Conservation (phyloP, 1,284 basidiomycete genomes). For the Ustilago cynodontis region DNA sequence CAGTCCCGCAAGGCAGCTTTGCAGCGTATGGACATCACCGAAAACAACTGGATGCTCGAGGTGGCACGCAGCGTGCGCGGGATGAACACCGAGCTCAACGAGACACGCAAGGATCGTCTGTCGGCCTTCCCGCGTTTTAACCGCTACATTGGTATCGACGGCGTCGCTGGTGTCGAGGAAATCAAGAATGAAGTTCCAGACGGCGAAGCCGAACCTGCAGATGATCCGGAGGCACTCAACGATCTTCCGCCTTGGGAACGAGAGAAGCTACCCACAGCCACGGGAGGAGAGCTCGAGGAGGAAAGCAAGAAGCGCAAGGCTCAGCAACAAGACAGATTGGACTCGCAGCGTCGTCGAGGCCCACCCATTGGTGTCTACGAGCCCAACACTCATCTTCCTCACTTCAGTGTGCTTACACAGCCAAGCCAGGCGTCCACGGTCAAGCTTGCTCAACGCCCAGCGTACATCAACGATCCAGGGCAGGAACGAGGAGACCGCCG, state of each 20-base stretch:
- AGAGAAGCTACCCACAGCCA: conserved; percentile 23
- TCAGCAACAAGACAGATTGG: conserved; percentile 17
- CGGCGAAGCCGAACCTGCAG: conserved; percentile 45
- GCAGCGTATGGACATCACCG: conserved; percentile 61
- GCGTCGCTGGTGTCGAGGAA: conserved; percentile 19
- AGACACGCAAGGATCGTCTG: conserved; percentile 56
- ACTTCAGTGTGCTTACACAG: conserved; percentile 58
- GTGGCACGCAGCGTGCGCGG: conserved; percentile 65
- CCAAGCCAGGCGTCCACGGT: conserved; percentile 46
- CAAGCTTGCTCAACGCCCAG: conserved; percentile 43
- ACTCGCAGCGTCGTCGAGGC: conserved; percentile 40
- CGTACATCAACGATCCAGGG: conserved; percentile 32
- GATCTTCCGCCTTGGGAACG: conserved; percentile 64
- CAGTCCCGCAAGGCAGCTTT: conserved; percentile 50
- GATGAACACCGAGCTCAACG: conserved; percentile 65
- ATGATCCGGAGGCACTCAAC: conserved; percentile 53
- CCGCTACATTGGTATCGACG: conserved; percentile 38
- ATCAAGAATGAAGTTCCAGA: conserved; percentile 29
- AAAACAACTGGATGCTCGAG: conserved; percentile 69
- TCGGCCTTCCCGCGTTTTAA: conserved; percentile 54
- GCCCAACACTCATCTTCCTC: conserved; percentile 62
- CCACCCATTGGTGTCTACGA: conserved; percentile 67
- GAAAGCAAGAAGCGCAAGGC: conserved; percentile 32
- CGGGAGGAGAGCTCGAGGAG: conserved; percentile 30
- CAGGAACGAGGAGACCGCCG: conserved; percentile 30